phyloP scores from a whole-genome alignment of 1,284 basidiomycete genomes.

The Cutaneotrichosporon spelunceum region DNA sequence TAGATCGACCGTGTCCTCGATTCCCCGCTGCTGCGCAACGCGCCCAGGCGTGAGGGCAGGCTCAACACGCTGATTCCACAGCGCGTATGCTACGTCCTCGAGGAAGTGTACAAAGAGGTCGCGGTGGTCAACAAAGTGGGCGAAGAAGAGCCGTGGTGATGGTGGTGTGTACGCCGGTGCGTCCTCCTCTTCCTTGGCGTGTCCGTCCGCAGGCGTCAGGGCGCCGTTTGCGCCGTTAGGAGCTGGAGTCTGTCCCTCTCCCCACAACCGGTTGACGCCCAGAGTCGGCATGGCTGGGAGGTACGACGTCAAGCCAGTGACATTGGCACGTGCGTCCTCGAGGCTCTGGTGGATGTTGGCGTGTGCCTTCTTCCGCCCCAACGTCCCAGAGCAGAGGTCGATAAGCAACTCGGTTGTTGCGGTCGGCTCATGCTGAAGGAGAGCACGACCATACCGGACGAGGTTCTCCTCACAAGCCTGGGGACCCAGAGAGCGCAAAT shows the following conservation, averaged over 20 bases:
- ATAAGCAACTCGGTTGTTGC: slow-evolving; percentile 88
- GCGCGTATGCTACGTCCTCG: slow-evolving; percentile 73
- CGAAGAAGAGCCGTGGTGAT: slow-evolving; percentile 83
- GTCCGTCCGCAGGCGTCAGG: not conserved
- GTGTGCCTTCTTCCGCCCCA: slow-evolving; percentile 33
- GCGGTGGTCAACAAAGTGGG: slow-evolving; percentile 89
- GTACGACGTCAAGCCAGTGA: slow-evolving; percentile 70
- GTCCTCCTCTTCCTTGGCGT: slow-evolving; percentile 3
- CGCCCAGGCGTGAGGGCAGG: not conserved
- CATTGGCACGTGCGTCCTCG: slow-evolving; percentile 33
- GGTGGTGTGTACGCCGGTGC: slow-evolving; percentile 58
- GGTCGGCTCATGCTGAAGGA: slow-evolving; percentile 75
- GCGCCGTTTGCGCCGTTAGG: not conserved
- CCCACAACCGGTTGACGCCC: slow-evolving; percentile 60
- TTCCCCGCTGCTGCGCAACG: slow-evolving; percentile 14
- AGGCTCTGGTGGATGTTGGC: slow-evolving; percentile 17
- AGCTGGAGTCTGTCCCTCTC: slow-evolving; percentile 3
- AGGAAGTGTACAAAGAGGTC: slow-evolving; percentile 80
- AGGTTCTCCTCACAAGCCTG: slow-evolving; percentile 73
- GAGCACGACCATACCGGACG: slow-evolving; percentile 74
- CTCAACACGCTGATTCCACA: slow-evolving; percentile 77
- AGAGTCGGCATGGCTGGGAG: slow-evolving; percentile 45
- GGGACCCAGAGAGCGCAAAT: slow-evolving; percentile 72
- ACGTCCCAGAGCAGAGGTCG: slow-evolving; percentile 77
- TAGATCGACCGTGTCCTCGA: slow-evolving; percentile 48